Percentiles rank a stretch among this genome's conserved stretches.
These are phyloP conservation scores for Colletotrichum trifolii DNA, from an alignment of 2,329 filamentous ascomycete genomes.

Conservation along the genomic window DNA sequence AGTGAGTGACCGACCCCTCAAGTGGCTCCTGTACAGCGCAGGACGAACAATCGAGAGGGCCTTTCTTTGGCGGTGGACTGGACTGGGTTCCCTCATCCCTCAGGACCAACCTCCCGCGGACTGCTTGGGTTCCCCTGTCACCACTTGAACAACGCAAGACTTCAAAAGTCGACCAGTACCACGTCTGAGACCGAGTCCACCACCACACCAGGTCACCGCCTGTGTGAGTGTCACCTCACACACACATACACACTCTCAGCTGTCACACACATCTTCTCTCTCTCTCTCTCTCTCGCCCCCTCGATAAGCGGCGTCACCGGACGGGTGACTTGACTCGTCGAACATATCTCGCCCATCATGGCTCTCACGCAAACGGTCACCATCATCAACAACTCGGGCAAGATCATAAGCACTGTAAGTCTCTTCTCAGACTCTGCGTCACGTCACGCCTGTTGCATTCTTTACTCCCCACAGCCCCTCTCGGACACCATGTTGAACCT, in stretches of 20 bases:
- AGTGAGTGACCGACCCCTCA: neutral
- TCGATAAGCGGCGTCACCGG: neutral
- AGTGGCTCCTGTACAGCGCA: constrained; percentile 24
- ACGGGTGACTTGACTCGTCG: constrained; percentile 4
- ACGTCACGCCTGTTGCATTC: constrained; percentile 22
- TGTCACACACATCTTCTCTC: constrained; percentile 2
- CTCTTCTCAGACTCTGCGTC: constrained; percentile 4
- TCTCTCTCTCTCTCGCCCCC: neutral
- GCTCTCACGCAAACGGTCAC: constrained; percentile 78
- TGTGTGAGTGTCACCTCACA: constrained; percentile 22
- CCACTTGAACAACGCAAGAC: constrained; percentile 29
- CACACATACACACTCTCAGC: constrained; percentile 11
- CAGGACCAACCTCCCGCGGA: constrained; percentile 24
- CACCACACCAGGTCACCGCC: constrained; percentile 31
- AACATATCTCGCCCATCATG: constrained; percentile 44
- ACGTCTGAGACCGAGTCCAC: neutral
- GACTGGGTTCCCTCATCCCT: constrained; percentile 27
- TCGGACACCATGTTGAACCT: constrained; percentile 21
- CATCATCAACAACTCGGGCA: constrained; percentile 90
- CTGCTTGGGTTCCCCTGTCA: constrained; percentile 22
- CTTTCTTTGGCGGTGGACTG: constrained; percentile 19
- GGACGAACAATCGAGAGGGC: neutral
- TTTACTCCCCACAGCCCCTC: constrained; percentile 26
- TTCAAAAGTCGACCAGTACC: constrained; percentile 27
- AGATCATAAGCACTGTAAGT: constrained; percentile 87